A percentile compares a stretch with the other conserved stretches of the same genome.
These are phyloP conservation scores for Axilococcus clingmanii DNA, from an alignment of 139 green algal genomes.

Conservation along the genomic window DNA sequence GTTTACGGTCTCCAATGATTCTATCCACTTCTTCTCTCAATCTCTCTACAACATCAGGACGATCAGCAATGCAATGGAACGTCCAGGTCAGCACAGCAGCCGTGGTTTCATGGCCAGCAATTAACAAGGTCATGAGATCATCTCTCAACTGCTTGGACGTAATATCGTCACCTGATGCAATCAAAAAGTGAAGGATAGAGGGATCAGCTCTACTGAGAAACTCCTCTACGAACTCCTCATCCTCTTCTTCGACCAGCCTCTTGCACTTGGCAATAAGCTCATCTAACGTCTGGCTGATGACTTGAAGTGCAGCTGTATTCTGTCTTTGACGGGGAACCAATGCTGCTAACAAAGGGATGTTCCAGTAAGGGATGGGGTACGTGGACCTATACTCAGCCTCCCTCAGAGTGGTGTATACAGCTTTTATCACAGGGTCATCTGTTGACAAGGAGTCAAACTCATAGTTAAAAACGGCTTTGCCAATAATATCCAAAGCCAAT, in stretches of 20 bases:
- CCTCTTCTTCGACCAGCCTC: constrained; percentile 77
- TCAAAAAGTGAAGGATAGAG: constrained; percentile 93
- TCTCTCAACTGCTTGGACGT: constrained; percentile 93
- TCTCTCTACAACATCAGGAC: constrained; percentile 45
- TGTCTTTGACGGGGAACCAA: constrained; percentile 57
- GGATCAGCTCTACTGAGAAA: constrained; percentile 84
- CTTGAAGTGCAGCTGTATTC: constrained; percentile 50
- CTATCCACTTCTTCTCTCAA: constrained; percentile 55
- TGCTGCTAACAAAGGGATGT: constrained; percentile 46
- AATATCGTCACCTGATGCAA: constrained; percentile 76
- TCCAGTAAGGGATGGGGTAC: constrained; percentile 87
- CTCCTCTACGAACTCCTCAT: constrained; percentile 85
- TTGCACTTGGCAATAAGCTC: constrained; percentile 80
- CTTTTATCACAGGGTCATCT: constrained; percentile 86
- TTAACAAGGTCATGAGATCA: constrained; percentile 97
- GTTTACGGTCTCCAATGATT: constrained; percentile 56
- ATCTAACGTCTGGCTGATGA: constrained; percentile 75
- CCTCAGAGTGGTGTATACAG: constrained; percentile 85
- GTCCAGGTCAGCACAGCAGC: constrained; percentile 95
- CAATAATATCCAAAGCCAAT: constrained; percentile 95
- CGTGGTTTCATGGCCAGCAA: constrained; percentile 94
- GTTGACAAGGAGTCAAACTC: constrained; percentile 86
- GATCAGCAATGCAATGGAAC: constrained; percentile 65
- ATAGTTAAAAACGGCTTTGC: constrained; percentile 98
- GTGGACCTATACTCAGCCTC: constrained; percentile 89